Evolutionary conservation across 1,139 yeast genomes (phyloP).

Genomic region (Hemisphaericaspora subhashii): DNA sequence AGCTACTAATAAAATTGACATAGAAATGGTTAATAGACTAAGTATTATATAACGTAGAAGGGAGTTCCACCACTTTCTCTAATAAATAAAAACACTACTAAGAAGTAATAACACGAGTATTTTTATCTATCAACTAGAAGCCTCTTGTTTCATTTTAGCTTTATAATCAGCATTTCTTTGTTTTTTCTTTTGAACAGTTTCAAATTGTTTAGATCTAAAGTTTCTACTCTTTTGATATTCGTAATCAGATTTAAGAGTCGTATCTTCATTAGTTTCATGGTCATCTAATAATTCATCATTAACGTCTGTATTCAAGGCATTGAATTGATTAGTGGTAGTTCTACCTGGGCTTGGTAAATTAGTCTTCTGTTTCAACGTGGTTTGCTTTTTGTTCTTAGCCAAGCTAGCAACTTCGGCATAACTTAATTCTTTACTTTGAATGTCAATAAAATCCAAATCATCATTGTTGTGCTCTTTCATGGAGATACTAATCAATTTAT

Average conservation of each 20-base stretch:
- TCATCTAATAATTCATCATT: conserved; percentile 5
- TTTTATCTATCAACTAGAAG: background rate
- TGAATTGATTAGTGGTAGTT: conserved; percentile 12
- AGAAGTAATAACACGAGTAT: background rate
- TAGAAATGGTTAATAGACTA: too few relatives aligned
- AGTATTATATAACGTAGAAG: too few relatives aligned
- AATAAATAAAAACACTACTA: background rate
- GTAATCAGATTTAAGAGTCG: conserved; percentile 11
- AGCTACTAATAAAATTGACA: too few relatives aligned
- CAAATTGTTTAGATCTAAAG: conserved; percentile 15
- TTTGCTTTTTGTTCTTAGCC: conserved; percentile 18
- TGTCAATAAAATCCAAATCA: conserved; percentile 38
- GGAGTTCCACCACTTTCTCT: background rate
- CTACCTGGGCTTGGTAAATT: conserved; percentile 8
- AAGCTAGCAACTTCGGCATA: conserved; percentile 48
- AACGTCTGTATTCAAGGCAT: conserved; percentile 5
- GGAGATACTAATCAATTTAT: conserved; percentile 33
- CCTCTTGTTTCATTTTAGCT: background rate
- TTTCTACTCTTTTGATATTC: conserved; percentile 13
- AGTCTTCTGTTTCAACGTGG: conserved; percentile 1
- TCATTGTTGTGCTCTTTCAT: conserved; percentile 28
- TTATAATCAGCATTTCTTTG: conserved; percentile 10
- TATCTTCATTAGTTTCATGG: conserved; percentile 3
- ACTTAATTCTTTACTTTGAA: conserved; percentile 36
- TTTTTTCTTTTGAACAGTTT: conserved; percentile 16